Percentiles rank a stretch among this genome's conserved stretches.
Evolutionary conservation across 441 rosid species (phyloP).

Genomic region (Erodium chrysanthum): DNA sequence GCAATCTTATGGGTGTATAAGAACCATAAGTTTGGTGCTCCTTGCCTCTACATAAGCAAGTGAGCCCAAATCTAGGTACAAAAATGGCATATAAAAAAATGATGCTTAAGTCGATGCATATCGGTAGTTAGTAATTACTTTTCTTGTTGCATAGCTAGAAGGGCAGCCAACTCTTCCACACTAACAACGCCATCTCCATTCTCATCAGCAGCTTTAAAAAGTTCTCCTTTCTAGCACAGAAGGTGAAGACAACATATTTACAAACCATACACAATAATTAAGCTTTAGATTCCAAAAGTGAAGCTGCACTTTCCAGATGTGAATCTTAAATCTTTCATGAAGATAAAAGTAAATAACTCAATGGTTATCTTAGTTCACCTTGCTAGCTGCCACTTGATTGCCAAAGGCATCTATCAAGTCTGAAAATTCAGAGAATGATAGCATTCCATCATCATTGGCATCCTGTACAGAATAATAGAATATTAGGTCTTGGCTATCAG

Average conservation of each 20-base stretch:
- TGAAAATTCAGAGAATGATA: slow-evolving; percentile 72
- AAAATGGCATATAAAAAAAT: too few species aligned
- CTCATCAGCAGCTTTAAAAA: slow-evolving; percentile 70
- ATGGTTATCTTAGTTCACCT: slow-evolving; percentile 32
- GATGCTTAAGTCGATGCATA: not conserved
- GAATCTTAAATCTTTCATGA: not conserved
- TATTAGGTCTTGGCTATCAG: slow-evolving; percentile 1
- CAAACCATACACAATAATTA: not conserved
- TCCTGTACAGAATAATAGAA: slow-evolving; percentile 35
- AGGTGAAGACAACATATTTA: not conserved
- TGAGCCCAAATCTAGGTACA: too few species aligned
- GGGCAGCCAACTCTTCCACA: slow-evolving; percentile 78
- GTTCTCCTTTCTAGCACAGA: slow-evolving; percentile 56
- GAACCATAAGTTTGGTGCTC: too few species aligned
- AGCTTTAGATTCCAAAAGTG: not conserved
- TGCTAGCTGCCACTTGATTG: slow-evolving; percentile 55
- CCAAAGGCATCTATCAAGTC: slow-evolving; percentile 76
- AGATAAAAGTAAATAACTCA: too few species aligned
- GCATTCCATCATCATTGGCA: slow-evolving; percentile 70
- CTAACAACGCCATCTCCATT: slow-evolving; percentile 80
- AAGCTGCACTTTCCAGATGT: not conserved
- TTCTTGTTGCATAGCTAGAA: slow-evolving; percentile 82
- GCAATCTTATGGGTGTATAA: too few species aligned
- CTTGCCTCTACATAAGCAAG: too few species aligned
- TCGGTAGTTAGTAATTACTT: slow-evolving; percentile 34